These are phyloP conservation scores for Scheffersomyces stambukii DNA, from an alignment of 1,139 yeast genomes.

Conservation along the genomic window DNA sequence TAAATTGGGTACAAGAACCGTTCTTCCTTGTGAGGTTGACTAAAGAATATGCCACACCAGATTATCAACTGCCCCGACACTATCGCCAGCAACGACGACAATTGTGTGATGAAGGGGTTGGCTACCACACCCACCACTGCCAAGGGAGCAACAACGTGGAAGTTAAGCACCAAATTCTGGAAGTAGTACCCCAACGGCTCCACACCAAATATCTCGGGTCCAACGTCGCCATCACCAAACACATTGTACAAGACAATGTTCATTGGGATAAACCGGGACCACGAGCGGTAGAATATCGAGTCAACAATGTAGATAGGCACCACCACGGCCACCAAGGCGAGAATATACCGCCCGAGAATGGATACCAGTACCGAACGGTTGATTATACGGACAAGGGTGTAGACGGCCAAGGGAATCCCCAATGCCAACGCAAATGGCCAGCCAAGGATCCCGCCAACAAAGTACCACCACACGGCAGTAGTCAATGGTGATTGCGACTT, in stretches of 20 bases:
- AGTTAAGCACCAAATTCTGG: conserved; percentile 66
- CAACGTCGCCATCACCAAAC: conserved; percentile 63
- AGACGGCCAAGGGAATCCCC: conserved; percentile 54
- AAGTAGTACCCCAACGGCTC: conserved; percentile 81
- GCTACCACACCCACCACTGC: conserved; percentile 35
- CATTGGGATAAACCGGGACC: conserved; percentile 62
- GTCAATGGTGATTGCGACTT: conserved; percentile 10
- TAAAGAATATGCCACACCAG: conserved; percentile 65
- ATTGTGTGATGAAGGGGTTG: conserved; percentile 12
- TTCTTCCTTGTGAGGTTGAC: conserved; percentile 92
- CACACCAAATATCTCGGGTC: conserved; percentile 88
- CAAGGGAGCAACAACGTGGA: conserved; percentile 53
- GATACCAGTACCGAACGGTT: background rate
- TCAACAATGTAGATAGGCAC: conserved; percentile 47
- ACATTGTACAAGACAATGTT: conserved; percentile 86
- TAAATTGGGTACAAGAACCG: conserved; percentile 85
- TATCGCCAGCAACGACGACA: conserved; percentile 7
- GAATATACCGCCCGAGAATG: conserved; percentile 15
- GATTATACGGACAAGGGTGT: conserved; percentile 15
- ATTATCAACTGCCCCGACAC: conserved; percentile 38
- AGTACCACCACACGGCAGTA: conserved; percentile 45
- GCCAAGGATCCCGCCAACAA: conserved; percentile 73
- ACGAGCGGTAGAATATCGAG: conserved; percentile 57
- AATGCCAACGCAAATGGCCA: conserved; percentile 87
- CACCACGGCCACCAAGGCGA: conserved; percentile 24